Evolutionary conservation across 2,329 filamentous ascomycete species (phyloP).

Genomic region (Cladophialophora carrionii): DNA sequence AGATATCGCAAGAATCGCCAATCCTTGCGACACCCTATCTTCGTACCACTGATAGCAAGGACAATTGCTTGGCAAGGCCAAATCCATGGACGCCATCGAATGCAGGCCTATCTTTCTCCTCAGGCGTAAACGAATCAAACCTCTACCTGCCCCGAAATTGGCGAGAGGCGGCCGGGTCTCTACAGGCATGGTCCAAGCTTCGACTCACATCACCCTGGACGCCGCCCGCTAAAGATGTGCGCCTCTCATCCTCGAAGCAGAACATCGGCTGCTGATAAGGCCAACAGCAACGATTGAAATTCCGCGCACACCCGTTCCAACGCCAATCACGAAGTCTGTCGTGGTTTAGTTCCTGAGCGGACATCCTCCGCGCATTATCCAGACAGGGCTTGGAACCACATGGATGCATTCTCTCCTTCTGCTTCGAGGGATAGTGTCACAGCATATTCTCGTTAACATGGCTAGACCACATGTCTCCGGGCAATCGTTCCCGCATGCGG

Average conservation of each 20-base stretch:
- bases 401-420: constrained; percentile 9
- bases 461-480: background rate
- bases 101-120: constrained; percentile 15
- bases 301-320: background rate
- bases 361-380: background rate
- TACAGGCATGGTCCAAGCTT: background rate
- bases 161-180: background rate
- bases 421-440: constrained; percentile 9
- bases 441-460: background rate
- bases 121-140: constrained; percentile 6
- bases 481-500: constrained; percentile 4
- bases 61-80: constrained; percentile 1
- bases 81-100: constrained; percentile 5
- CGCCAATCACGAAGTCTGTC: background rate
- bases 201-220: background rate
- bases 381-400: background rate
- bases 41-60: background rate
- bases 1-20: background rate
- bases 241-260: constrained; percentile 3
- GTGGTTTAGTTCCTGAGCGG: background rate
- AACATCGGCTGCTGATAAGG: constrained; percentile 12
- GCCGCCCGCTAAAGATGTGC: background rate
- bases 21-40: constrained; percentile 1
- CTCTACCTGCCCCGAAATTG: too few relatives aligned
- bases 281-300: background rate